Evolutionary conservation across 1,284 basidiomycete genomes (phyloP).

Genomic region (Ceraceosorus guamensis): DNA sequence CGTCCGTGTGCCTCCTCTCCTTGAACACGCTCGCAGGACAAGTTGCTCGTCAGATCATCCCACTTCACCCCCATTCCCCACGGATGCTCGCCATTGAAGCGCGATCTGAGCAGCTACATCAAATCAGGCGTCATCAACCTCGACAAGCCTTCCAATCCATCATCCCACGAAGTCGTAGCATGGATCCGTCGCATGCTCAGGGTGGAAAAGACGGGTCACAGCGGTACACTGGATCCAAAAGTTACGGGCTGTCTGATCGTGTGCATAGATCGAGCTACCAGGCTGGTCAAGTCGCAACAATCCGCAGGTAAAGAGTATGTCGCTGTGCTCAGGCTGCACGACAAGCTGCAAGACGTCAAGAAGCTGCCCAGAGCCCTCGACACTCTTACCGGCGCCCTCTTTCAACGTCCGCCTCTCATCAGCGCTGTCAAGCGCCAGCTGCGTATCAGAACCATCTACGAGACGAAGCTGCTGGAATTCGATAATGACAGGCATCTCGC

Average conservation of each 20-base stretch:
- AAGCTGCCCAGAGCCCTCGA: slow-evolving; percentile 86
- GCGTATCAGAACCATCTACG: slow-evolving; percentile 93
- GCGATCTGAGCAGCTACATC: slow-evolving; percentile 82
- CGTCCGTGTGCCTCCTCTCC: background rate
- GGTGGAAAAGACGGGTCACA: slow-evolving; percentile 96
- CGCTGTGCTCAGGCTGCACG: slow-evolving; percentile 86
- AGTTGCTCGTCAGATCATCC: slow-evolving; percentile 76
- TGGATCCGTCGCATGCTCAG: slow-evolving; percentile 94
- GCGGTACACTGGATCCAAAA: slow-evolving; percentile 95
- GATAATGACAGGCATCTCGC: slow-evolving; percentile 95
- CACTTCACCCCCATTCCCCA: slow-evolving; percentile 97
- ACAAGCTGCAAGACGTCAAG: slow-evolving; percentile 69
- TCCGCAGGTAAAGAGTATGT: slow-evolving; percentile 99
- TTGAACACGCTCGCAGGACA: slow-evolving; percentile 10
- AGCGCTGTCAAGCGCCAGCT: slow-evolving; percentile 98
- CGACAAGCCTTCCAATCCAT: slow-evolving; percentile 99
- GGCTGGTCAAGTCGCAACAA: slow-evolving; percentile 98
- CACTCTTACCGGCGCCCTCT: slow-evolving; percentile 93
- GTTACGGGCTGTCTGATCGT: slow-evolving; percentile 98
- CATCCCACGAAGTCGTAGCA: slow-evolving; percentile 99
- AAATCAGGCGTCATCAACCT: slow-evolving; percentile 98
- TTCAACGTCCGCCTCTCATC: slow-evolving; percentile 97
- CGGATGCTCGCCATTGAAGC: slow-evolving; percentile 84
- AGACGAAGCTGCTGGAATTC: slow-evolving; percentile 91
- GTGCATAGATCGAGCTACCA: slow-evolving; percentile 98